Percentiles rank a stretch among this genome's conserved stretches.
phyloP scores from a whole-genome alignment of 1,284 basidiomycete genomes.

The Puccinia novopanici region DNA sequence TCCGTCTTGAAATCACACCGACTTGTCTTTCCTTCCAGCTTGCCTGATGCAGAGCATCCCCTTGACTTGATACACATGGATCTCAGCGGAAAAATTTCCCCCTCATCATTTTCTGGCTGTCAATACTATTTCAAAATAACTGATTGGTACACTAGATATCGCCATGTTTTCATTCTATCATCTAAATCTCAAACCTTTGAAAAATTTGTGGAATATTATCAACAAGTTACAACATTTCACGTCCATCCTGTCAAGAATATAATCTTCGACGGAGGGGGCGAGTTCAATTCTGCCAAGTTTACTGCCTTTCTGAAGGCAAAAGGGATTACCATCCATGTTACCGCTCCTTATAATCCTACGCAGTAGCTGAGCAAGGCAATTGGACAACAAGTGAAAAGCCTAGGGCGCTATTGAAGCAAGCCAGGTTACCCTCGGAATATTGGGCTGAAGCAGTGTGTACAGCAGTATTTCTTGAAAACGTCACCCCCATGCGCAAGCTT shows the following conservation, averaged over 20 bases:
- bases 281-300: conserved; percentile 10
- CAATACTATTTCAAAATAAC: too few species aligned
- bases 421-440: background rate
- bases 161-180: too few species aligned
- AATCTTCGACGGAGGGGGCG: conserved; percentile 16
- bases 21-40: too few species aligned
- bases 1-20: too few species aligned
- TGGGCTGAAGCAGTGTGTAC: too few species aligned
- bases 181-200: too few species aligned
- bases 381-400: background rate
- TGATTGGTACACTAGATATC: too few species aligned
- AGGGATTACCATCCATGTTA: background rate
- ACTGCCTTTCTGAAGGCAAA: background rate
- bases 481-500: background rate
- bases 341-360: conserved; percentile 13
- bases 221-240: background rate
- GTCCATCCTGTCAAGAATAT: background rate
- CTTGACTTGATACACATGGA: too few species aligned
- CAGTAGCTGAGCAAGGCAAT: conserved; percentile 15
- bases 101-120: too few species aligned
- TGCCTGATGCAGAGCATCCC: too few species aligned
- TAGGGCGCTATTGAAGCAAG: background rate
- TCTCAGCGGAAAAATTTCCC: too few species aligned
- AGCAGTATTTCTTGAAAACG: conserved; percentile 27
- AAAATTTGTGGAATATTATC: too few species aligned